phyloP scores from a whole-genome alignment of 495 filamentous ascomycete species.

The Polyplosphaeria fusca region DNA sequence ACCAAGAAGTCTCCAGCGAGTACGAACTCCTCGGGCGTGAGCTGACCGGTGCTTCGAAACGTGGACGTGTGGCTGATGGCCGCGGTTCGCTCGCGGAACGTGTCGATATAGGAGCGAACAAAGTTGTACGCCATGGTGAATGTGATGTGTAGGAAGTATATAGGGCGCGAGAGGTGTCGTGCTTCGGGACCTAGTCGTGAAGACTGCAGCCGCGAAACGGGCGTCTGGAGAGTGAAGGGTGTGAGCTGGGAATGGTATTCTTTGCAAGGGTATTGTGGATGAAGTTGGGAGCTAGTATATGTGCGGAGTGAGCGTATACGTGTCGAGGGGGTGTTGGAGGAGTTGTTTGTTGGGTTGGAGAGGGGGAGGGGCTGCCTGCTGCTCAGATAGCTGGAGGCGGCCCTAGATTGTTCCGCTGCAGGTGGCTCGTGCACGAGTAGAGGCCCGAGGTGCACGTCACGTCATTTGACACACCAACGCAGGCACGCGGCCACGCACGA shows the following conservation, averaged over 20 bases:
- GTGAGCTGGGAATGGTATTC: too few relatives aligned
- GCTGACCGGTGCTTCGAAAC: slow-evolving; percentile 88
- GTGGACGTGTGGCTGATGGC: slow-evolving; percentile 85
- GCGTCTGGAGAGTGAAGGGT: too few relatives aligned
- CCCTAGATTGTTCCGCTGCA: slow-evolving; percentile 2
- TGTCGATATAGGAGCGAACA: slow-evolving; percentile 34
- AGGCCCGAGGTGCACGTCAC: neutral
- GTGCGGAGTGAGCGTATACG: too few relatives aligned
- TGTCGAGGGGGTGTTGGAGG: too few relatives aligned
- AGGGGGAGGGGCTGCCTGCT: slow-evolving; percentile 21
- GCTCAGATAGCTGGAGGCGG: slow-evolving; percentile 1
- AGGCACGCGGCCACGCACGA: slow-evolving; percentile 5
- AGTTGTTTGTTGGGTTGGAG: neutral
- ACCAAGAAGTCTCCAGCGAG: slow-evolving; percentile 96
- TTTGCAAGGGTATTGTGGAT: too few relatives aligned
- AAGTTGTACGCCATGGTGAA: slow-evolving; percentile 34
- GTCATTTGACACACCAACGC: neutral
- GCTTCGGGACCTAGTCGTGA: too few relatives aligned
- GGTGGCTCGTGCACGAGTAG: slow-evolving; percentile 11
- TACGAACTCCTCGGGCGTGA: slow-evolving; percentile 97
- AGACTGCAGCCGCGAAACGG: too few relatives aligned
- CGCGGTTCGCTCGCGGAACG: slow-evolving; percentile 79
- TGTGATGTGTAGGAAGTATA: neutral
- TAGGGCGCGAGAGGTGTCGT: too few relatives aligned
- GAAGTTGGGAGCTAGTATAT: too few relatives aligned